Percentiles rank a stretch among this genome's conserved stretches.
Conservation (phyloP, 192 early-diverging fungal genomes). For the Thoreauomyces humboldtii region DNA sequence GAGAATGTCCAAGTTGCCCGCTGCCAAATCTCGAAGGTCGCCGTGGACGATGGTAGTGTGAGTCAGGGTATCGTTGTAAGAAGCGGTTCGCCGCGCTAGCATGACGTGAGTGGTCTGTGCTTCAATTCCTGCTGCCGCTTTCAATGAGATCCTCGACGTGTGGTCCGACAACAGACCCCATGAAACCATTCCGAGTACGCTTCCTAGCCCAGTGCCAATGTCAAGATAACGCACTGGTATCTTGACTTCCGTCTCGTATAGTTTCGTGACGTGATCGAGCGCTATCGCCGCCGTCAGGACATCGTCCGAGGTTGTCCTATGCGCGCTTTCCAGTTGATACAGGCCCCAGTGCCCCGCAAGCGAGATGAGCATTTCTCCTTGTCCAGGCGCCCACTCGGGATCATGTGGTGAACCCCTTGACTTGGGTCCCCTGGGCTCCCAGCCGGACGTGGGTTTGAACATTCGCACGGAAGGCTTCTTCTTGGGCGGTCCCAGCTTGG, state of each 20-base stretch:
- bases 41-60: constrained; percentile 17
- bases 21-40: constrained; percentile 28
- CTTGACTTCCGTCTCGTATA: background rate
- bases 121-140: constrained; percentile 31
- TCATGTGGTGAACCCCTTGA: background rate
- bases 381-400: background rate
- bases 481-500: background rate
- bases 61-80: constrained; percentile 23
- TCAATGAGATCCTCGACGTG: background rate
- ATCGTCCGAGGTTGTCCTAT: constrained; percentile 45
- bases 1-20: background rate
- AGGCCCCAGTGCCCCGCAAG: constrained; percentile 38
- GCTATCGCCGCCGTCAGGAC: constrained; percentile 31
- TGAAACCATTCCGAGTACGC: constrained; percentile 28
- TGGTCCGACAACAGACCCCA: constrained; percentile 25
- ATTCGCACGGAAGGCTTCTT: constrained; percentile 1
- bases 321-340: constrained; percentile 36
- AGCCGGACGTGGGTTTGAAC: background rate
- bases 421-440: constrained; percentile 1
- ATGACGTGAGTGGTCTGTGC: constrained; percentile 37
- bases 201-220: constrained; percentile 41
- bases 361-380: constrained; percentile 33
- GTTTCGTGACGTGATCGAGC: constrained; percentile 10
- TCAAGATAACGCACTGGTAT: constrained; percentile 26
- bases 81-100: constrained; percentile 26